A percentile compares a stretch with the other conserved stretches of the same genome.
phyloP scores from a whole-genome alignment of 345 rosid species.

The Eucalyptus marginata region DNA sequence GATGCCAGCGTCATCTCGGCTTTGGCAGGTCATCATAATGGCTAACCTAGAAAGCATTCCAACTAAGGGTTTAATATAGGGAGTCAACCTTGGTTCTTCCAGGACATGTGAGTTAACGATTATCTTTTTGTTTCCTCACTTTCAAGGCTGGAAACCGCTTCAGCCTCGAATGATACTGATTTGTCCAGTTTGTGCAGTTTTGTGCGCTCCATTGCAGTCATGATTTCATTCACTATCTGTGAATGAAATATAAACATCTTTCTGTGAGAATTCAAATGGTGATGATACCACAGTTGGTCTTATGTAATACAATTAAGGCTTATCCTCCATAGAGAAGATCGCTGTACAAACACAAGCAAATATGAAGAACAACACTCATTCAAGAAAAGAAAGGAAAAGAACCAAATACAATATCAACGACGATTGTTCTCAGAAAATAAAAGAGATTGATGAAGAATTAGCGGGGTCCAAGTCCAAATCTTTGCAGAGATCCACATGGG shows the following conservation, averaged over 20 bases:
- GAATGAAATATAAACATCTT: too few species aligned
- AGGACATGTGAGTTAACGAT: background rate
- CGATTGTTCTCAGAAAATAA: background rate
- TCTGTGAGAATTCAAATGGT: too few species aligned
- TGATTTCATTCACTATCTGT: background rate
- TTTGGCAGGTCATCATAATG: background rate
- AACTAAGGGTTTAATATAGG: background rate
- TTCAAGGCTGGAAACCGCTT: background rate
- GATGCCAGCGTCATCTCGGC: background rate
- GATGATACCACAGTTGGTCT: background rate
- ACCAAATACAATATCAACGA: rapidly evolving
- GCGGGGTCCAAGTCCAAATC: background rate
- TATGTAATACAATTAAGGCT: background rate
- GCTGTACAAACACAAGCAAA: background rate
- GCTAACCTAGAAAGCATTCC: background rate
- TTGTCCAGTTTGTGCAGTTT: background rate
- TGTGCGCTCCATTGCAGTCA: background rate
- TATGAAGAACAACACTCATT: background rate
- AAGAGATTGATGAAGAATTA: background rate
- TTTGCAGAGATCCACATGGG: background rate
- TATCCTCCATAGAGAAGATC: background rate
- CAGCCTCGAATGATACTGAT: background rate
- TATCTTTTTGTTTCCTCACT: background rate
- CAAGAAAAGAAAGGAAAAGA: background rate
- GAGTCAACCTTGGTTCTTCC: background rate